Evolutionary conservation across 2,329 filamentous ascomycete species (phyloP), one percentile per base, ranked within the genome.

Genomic region (Aureobasidium uvarum): DNA sequence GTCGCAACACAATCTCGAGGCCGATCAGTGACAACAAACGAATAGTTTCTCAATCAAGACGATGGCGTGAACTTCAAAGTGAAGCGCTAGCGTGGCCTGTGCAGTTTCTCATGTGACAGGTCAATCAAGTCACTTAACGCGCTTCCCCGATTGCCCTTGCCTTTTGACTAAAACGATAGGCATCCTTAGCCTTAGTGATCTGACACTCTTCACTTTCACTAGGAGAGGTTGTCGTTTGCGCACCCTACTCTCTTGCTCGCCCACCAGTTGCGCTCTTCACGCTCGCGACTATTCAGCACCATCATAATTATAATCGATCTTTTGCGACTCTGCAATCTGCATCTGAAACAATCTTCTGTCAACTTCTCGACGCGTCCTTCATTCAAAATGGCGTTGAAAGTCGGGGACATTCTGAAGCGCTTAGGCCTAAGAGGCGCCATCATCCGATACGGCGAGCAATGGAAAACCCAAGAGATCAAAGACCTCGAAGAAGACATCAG

Each of bases 391-490:
- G 60, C 48, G 48, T 46, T 38, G 18, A 52, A 25, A 39, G 33
- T 63, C 11, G 60, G 48, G 5, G 48, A 41, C 28, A 20, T 54
- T 11, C 25, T 41, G 10, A 52, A 39, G 25, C 60, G 60, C 36
- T 28, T 63, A 31, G 60, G 60, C 38, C 23, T 63, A 20, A 33
- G 38, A 33, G 60, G 46, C 23, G 46, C 38, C 14, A 43, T 54
- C 18, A 63, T 52, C 23, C 36, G 60, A 3, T 31, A 25, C 18
- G 60, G 60, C 36, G 60, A 63, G 20, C 36, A 31, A 10, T 63
- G 60, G 60, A 63, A 45, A 54, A 63, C 60, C 6, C 31, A 52
- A 20, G 60, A 63, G 18, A 54, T 52, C 48, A 54, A 63, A 45
- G 46, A 46, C 18, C 48, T 63, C 4, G 48, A 63, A 20, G 25